These are phyloP conservation scores for Ascocoryne sarcoides DNA, from an alignment of 2,329 filamentous ascomycete genomes.

Conservation along the genomic window DNA sequence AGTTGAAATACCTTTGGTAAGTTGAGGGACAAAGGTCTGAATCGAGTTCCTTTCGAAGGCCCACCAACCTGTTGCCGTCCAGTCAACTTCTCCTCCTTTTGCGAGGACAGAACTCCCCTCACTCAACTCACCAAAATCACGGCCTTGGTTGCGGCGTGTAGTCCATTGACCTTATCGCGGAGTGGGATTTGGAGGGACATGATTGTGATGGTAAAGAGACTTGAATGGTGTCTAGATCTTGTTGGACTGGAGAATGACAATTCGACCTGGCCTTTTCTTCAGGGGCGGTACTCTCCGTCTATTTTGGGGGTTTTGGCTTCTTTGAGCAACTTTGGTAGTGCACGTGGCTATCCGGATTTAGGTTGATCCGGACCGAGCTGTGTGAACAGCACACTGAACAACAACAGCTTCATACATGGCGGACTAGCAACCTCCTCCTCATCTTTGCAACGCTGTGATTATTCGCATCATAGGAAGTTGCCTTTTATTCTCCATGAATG, in stretches of 20 bases:
- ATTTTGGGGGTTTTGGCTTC: no score
- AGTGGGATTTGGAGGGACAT: conserved; percentile 37
- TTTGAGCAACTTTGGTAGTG: no score
- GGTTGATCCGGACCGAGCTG: no score
- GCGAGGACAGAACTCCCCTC: no score
- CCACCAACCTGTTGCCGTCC: conserved; percentile 66
- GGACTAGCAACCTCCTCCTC: no score
- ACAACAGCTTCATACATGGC: no score
- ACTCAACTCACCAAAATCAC: conserved; percentile 77
- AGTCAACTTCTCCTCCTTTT: conserved; percentile 15
- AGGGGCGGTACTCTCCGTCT: no score
- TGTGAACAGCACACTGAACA: no score
- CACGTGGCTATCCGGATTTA: no score
- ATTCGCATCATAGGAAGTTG: no score
- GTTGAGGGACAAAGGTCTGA: conserved; percentile 90
- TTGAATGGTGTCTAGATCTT: conserved; percentile 1
- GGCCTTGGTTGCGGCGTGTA: conserved; percentile 67
- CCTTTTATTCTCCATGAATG: no score
- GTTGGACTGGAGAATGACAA: conserved; percentile 6
- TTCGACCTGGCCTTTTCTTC: conserved; percentile 7
- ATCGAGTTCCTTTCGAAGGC: conserved; percentile 89
- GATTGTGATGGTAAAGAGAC: conserved; percentile 3
- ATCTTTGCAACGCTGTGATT: no score
- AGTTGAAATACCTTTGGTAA: conserved; percentile 73
- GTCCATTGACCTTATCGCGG: conserved; percentile 42